phyloP scores from a whole-genome alignment of 192 early-diverging fungal genomes.

The Rhizoclosmatium globosum region DNA sequence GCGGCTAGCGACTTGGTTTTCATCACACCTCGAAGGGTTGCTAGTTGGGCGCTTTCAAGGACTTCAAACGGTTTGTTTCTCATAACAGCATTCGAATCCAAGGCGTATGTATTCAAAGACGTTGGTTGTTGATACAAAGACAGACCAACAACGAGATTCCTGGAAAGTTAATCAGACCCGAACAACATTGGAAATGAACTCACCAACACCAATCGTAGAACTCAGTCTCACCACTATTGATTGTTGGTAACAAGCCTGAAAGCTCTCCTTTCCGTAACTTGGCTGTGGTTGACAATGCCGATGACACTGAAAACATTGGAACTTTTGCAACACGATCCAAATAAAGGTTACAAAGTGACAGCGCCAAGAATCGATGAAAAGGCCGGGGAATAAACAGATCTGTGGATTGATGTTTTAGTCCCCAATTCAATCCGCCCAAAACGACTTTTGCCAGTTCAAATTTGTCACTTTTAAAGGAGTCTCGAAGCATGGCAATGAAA shows the following conservation, averaged over 20 bases:
- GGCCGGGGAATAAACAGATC: constrained; percentile 37
- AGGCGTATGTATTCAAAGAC: constrained; percentile 41
- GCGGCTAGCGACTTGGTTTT: constrained; percentile 45
- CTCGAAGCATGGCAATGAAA: constrained; percentile 45
- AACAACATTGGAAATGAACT: constrained; percentile 13
- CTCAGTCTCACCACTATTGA: constrained; percentile 22
- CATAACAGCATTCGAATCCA: constrained; percentile 17
- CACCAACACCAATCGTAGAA: constrained; percentile 54
- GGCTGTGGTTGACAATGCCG: constrained; percentile 18
- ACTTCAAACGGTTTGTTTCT: constrained; percentile 35
- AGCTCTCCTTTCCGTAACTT: constrained; percentile 30
- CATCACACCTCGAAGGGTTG: constrained; percentile 46
- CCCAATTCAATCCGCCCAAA: constrained; percentile 43
- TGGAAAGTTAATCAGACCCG: constrained; percentile 18
- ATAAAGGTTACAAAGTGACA: constrained; percentile 47
- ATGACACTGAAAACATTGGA: constrained; percentile 24
- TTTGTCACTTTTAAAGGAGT: constrained; percentile 42
- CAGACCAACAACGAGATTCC: constrained; percentile 39
- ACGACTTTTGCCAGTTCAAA: constrained; percentile 43
- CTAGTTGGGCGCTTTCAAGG: constrained; percentile 40
- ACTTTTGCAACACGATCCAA: constrained; percentile 37
- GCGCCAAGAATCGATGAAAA: constrained; percentile 42
- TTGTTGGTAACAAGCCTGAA: constrained; percentile 3
- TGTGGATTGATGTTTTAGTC: background rate
- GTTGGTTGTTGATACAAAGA: constrained; percentile 43